phyloP scores from a whole-genome alignment of 352 stramenopile genomes.

The Phytopythium delawarense region DNA sequence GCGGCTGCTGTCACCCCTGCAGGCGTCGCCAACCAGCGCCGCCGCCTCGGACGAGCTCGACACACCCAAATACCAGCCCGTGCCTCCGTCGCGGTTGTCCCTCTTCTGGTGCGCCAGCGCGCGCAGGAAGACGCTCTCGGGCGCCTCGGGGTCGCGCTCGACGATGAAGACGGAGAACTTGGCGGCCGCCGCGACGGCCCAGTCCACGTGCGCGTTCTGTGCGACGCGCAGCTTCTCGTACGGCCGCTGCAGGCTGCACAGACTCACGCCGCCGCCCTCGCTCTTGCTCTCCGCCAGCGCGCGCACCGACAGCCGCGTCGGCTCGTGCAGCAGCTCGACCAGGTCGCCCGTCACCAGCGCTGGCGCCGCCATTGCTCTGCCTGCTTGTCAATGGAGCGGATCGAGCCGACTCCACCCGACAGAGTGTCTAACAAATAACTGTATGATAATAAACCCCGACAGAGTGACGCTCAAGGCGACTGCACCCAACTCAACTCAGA shows the following conservation, averaged over 20 bases:
- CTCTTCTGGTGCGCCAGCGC: slow-evolving; percentile 71
- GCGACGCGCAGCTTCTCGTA: slow-evolving; percentile 81
- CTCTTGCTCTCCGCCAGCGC: slow-evolving; percentile 44
- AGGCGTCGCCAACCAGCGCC: slow-evolving; percentile 48
- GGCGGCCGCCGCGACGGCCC: slow-evolving; percentile 44
- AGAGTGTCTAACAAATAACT: background rate
- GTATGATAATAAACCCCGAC: background rate
- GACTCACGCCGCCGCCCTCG: slow-evolving; percentile 25
- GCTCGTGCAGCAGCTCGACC: slow-evolving; percentile 48
- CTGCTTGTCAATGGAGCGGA: background rate
- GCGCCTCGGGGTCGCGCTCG: slow-evolving; percentile 25
- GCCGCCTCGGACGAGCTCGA: slow-evolving; percentile 8
- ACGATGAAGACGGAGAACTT: slow-evolving; percentile 72
- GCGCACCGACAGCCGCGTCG: slow-evolving; percentile 33
- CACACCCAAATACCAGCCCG: slow-evolving; percentile 61
- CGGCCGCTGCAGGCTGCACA: slow-evolving; percentile 57
- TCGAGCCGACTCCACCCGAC: background rate
- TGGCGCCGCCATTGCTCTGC: background rate
- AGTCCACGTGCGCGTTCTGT: slow-evolving; percentile 58
- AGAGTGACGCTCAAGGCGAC: background rate
- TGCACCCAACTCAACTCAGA: background rate
- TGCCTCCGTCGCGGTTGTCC: slow-evolving; percentile 27
- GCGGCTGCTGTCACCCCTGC: slow-evolving; percentile 33
- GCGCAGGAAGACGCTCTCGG: slow-evolving; percentile 39
- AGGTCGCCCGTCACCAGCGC: slow-evolving; percentile 50